These are phyloP conservation scores for Fusarium domesticum DNA, from an alignment of 2,329 filamentous ascomycete genomes.

Conservation along the genomic window DNA sequence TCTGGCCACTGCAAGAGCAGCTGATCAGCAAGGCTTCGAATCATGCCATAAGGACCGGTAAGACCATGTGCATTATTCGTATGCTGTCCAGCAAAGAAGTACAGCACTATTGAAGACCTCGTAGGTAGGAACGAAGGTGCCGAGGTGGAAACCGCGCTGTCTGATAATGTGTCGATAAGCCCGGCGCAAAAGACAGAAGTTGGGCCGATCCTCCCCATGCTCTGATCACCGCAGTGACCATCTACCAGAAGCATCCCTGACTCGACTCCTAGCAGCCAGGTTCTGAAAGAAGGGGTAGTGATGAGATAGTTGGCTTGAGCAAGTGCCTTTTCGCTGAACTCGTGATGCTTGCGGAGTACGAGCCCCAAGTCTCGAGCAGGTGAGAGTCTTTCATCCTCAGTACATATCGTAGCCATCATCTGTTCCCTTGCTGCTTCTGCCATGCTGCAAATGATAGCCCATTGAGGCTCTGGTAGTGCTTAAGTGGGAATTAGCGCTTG, in stretches of 20 bases:
- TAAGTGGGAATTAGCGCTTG: too few relatives aligned
- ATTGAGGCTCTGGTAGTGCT: not conserved
- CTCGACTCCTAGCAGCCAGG: not conserved
- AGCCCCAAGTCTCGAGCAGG: not conserved
- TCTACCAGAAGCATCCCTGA: not conserved
- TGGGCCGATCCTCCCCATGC: not conserved
- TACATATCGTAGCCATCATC: not conserved
- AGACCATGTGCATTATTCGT: not conserved
- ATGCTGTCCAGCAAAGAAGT: not conserved
- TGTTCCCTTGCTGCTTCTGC: not conserved
- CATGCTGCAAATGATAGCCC: not conserved
- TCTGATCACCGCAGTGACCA: not conserved
- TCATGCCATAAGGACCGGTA: not conserved
- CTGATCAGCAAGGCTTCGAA: not conserved
- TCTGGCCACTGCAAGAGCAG: not conserved
- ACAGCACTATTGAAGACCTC: not conserved
- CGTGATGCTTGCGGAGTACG: not conserved
- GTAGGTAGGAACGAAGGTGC: not conserved
- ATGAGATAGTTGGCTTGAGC: not conserved
- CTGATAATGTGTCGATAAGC: not conserved
- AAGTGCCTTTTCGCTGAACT: not conserved
- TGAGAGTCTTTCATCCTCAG: not conserved
- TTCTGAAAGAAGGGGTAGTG: not conserved
- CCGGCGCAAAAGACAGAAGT: not conserved
- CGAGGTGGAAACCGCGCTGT: not conserved